These are phyloP conservation scores for Coriaria nepalensis DNA, from an alignment of 306 rosid genomes.

Conservation along the genomic window DNA sequence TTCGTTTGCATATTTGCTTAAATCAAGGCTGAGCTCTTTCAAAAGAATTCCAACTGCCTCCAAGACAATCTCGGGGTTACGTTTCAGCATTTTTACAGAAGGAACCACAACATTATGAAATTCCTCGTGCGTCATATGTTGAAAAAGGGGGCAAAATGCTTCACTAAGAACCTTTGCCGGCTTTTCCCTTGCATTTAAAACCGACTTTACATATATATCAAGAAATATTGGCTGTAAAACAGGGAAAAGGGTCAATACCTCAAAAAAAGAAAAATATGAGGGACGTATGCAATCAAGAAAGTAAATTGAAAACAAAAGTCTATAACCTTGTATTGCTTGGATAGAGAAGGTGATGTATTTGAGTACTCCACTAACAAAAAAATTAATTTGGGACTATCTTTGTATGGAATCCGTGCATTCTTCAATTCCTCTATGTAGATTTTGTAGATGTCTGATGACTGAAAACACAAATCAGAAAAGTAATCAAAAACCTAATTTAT, in stretches of 20 bases:
- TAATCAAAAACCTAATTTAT: not conserved
- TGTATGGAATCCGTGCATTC: slow-evolving; percentile 46
- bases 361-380: slow-evolving; percentile 60
- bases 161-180: slow-evolving; percentile 61
- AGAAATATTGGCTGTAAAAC: slow-evolving; percentile 58
- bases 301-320: slow-evolving; percentile 1
- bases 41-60: slow-evolving; percentile 75
- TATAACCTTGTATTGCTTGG: slow-evolving; percentile 56
- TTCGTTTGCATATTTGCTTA: slow-evolving; percentile 84
- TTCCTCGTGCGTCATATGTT: slow-evolving; percentile 63
- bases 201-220: slow-evolving; percentile 73
- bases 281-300: slow-evolving; percentile 1
- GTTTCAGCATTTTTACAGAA: slow-evolving; percentile 87
- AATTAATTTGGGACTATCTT: slow-evolving; percentile 63
- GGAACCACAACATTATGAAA: slow-evolving; percentile 62
- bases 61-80: slow-evolving; percentile 94
- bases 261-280: slow-evolving; percentile 9
- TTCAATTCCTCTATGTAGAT: slow-evolving; percentile 57
- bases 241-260: not conserved
- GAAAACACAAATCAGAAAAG: slow-evolving; percentile 13
- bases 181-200: slow-evolving; percentile 70
- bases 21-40: slow-evolving; percentile 68
- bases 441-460: slow-evolving; percentile 53
- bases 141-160: slow-evolving; percentile 71
- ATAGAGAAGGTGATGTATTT: slow-evolving; percentile 34